A percentile compares a stretch with the other conserved stretches of the same genome.
These are phyloP conservation scores for Margaritispora aquatica DNA, from an alignment of 495 filamentous ascomycete species.

Conservation along the genomic window DNA sequence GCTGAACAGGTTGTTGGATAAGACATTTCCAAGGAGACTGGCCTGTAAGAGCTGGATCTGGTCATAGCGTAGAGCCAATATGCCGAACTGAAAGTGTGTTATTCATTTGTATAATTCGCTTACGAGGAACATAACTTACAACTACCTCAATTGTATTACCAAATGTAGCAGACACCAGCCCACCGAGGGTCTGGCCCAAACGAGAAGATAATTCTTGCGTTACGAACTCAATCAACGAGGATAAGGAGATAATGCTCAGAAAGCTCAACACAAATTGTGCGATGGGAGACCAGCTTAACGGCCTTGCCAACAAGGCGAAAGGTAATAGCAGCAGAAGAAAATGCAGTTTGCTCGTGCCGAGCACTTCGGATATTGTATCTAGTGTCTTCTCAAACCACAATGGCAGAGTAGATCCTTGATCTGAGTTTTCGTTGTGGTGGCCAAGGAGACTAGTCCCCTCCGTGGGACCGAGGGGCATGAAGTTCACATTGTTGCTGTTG, in stretches of 20 bases:
- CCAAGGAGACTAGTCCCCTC: not conserved
- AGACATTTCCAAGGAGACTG: slow-evolving; percentile 26
- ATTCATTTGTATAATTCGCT: not conserved
- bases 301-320: not conserved
- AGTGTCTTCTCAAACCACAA: not conserved
- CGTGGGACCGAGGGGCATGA: not conserved
- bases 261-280: not conserved
- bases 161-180: slow-evolving; percentile 87
- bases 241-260: not conserved
- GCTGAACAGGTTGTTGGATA: slow-evolving; percentile 24
- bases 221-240: not conserved
- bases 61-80: slow-evolving; percentile 26
- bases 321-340: not conserved
- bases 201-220: not conserved
- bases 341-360: not conserved
- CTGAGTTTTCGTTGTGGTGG: not conserved
- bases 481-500: not conserved
- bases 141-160: slow-evolving; percentile 96
- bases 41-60: slow-evolving; percentile 26
- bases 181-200: not conserved
- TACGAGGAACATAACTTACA: slow-evolving; percentile 46
- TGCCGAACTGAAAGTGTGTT: slow-evolving; percentile 12
- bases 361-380: not conserved
- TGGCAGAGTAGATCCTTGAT: not conserved
- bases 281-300: not conserved